Evolutionary conservation across 2,329 filamentous ascomycete genomes (phyloP), one percentile per base, ranked within the genome.

Genomic region (Tympanopsis confertula): DNA sequence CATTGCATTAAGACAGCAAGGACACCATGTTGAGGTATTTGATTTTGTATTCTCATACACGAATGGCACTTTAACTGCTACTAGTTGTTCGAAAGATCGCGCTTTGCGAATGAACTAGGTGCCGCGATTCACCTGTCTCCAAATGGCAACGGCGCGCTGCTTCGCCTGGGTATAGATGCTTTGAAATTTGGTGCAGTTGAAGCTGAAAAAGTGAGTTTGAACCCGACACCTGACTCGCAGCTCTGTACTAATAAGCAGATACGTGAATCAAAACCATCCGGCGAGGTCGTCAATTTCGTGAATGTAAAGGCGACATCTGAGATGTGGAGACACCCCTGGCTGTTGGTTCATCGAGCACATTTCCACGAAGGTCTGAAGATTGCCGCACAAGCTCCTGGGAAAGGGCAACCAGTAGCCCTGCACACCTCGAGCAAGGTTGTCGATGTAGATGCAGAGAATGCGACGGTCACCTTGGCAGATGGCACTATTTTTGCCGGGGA

Each of bases 91-190:
- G 74, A 79, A 44, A 66, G 73, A 47, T 76, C 72, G 0, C 57
- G 58, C 2, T 66, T 78, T 22, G 65, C 67, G 13, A 66, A 59
- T 37, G 74, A 79, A 50, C 55, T 63, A 1, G 76, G 75, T 0
- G 74, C 76, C 3, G 75, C 75, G 0, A 65, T 81, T n/a, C 74
- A 80, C 46, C 50, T 81, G 4, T 66, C 71, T 0, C 74, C 78
- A 1, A 82, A 82, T 46, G 58, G 66, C 2, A 76, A 78, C 50
- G 70, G 71, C 0, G 52, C 80, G 2, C 55, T 82, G 10, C 54
- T 56, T 5, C 50, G 51, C 33, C 55, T 58, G 43, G 62, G 60
- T 2, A 51, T 65, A 14, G 46, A 47, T 1, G 55, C 58, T 4
- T 60, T 63, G 45, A 42, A 43, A 0, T 55, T 63, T 26, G 61